phyloP scores from a whole-genome alignment of 768 basidiomycete genomes.

The Gyrodon lividus region DNA sequence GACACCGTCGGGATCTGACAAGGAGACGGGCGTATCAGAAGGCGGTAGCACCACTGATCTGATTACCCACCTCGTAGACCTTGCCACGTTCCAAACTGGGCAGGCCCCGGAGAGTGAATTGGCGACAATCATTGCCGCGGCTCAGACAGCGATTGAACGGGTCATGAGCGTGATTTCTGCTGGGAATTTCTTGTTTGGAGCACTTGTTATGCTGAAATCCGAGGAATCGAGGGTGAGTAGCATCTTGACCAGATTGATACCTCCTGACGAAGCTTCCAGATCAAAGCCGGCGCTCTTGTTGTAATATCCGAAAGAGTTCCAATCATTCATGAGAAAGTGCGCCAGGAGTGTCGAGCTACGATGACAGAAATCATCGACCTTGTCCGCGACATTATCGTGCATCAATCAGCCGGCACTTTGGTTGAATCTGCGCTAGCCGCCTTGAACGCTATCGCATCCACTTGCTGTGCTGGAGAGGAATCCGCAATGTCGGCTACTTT shows the following conservation, averaged over 20 bases:
- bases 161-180: conserved; percentile 68
- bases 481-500: conserved; percentile 54
- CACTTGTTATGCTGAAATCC: conserved; percentile 54
- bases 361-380: conserved; percentile 53
- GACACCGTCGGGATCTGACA: conserved; percentile 31
- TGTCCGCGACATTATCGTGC: conserved; percentile 49
- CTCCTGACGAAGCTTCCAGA: conserved; percentile 36
- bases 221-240: conserved; percentile 49
- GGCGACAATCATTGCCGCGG: conserved; percentile 45
- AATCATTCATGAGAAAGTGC: conserved; percentile 53
- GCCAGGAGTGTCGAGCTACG: conserved; percentile 47
- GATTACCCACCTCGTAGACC: conserved; percentile 47
- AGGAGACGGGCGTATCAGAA: background rate
- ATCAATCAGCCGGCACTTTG: conserved; percentile 40
- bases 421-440: conserved; percentile 54
- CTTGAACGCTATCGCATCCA: conserved; percentile 55
- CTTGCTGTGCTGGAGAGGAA: conserved; percentile 68
- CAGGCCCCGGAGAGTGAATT: conserved; percentile 34
- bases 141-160: conserved; percentile 51
- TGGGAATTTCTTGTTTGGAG: conserved; percentile 60
- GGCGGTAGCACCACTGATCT: conserved; percentile 40
- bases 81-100: conserved; percentile 39
- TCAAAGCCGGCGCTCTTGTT: conserved; percentile 66
- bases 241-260: background rate
- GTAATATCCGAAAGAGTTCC: conserved; percentile 67